Evolutionary conservation across 1,284 basidiomycete species (phyloP).

Genomic region (Schizophyllum amplum): DNA sequence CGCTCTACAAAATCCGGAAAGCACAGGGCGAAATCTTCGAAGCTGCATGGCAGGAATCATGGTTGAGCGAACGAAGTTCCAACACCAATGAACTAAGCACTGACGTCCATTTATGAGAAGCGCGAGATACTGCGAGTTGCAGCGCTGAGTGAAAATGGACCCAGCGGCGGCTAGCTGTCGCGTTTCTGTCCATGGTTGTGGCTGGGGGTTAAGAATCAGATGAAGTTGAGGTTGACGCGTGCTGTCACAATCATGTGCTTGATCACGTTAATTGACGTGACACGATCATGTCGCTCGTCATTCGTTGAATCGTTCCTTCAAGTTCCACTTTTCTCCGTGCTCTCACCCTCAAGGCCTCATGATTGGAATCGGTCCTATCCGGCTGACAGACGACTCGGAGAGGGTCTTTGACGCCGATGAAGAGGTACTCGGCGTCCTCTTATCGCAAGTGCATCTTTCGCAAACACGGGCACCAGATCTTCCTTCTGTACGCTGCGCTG

Average conservation of each 20-base stretch:
- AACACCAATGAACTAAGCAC: conserved; percentile 21
- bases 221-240: no score
- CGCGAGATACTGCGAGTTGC: conserved; percentile 64
- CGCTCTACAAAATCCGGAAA: conserved; percentile 70
- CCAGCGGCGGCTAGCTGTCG: conserved; percentile 59
- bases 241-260: no score
- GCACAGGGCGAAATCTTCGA: conserved; percentile 71
- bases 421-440: conserved; percentile 47
- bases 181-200: conserved; percentile 24
- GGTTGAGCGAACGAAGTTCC: background rate
- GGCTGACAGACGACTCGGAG: conserved; percentile 25
- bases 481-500: conserved; percentile 66
- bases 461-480: conserved; percentile 43
- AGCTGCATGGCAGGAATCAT: conserved; percentile 30
- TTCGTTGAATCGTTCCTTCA: background rate
- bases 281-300: no score
- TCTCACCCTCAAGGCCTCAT: no score
- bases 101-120: conserved; percentile 77
- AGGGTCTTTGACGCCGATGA: conserved; percentile 67
- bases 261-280: no score
- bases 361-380: background rate
- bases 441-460: conserved; percentile 2
- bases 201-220: no score
- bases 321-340: background rate
- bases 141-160: conserved; percentile 67